phyloP scores from a whole-genome alignment of 208 protist species.

The Acanthamoeba castellanii region DNA sequence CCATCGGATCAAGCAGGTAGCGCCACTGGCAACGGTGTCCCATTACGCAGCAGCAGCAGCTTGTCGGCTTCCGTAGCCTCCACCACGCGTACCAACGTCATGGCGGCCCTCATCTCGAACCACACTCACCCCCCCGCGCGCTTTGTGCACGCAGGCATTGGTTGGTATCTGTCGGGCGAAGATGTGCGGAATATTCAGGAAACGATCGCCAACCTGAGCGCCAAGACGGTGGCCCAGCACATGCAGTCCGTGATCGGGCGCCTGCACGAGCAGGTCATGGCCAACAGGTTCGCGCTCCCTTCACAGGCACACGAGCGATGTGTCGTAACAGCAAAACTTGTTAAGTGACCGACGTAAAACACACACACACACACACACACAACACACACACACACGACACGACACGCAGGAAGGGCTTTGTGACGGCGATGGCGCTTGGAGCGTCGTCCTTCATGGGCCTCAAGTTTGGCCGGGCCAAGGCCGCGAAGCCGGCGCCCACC shows the following conservation, averaged over 20 bases:
- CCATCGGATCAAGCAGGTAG: slow-evolving; percentile 11
- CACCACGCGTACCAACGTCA: too few species aligned
- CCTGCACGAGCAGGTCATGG: slow-evolving; percentile 24
- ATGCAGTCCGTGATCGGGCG: slow-evolving; percentile 19
- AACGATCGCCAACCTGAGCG: slow-evolving; percentile 24
- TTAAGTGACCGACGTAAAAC: too few species aligned
- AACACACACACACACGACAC: neutral
- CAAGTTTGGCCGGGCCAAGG: slow-evolving; percentile 21
- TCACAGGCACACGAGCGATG: too few species aligned
- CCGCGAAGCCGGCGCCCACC: neutral
- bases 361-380: neutral
- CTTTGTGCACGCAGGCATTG: neutral
- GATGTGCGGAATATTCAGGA: slow-evolving; percentile 31
- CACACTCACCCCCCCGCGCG: too few species aligned
- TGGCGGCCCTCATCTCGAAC: too few species aligned
- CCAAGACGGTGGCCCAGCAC: slow-evolving; percentile 42
- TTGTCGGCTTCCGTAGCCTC: neutral
- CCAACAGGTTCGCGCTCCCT: neutral
- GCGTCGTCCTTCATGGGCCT: slow-evolving; percentile 48
- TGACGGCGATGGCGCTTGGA: slow-evolving; percentile 30
- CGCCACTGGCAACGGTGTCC: too few species aligned
- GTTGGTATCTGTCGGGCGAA: slow-evolving; percentile 3
- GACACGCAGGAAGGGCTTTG: neutral
- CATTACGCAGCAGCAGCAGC: neutral
- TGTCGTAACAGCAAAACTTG: too few species aligned